These are phyloP conservation scores for Xylariales sp. DNA, from an alignment of 2,329 filamentous ascomycete species.

Conservation along the genomic window DNA sequence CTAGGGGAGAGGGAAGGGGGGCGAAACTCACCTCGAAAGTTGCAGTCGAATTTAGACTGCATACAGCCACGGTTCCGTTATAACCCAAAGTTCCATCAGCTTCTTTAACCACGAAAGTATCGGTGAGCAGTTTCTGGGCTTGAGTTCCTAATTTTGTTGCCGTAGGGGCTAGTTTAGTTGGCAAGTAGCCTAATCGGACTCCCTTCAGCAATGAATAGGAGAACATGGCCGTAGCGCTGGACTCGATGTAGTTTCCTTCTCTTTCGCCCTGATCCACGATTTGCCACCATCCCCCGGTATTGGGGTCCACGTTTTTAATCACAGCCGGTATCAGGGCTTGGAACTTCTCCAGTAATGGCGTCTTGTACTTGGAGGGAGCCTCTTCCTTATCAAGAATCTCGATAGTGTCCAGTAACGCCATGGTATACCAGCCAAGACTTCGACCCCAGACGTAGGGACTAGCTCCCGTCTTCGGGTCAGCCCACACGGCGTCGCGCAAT, in stretches of 20 bases:
- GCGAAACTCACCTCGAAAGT: slow-evolving; percentile 49
- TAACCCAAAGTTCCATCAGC: slow-evolving; percentile 48
- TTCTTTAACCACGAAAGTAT: slow-evolving; percentile 45
- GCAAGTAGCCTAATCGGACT: slow-evolving; percentile 51
- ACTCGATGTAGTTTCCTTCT: slow-evolving; percentile 53
- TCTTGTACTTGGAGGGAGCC: slow-evolving; percentile 13
- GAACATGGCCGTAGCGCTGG: slow-evolving; percentile 53
- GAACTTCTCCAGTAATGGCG: slow-evolving; percentile 40
- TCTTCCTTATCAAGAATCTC: slow-evolving; percentile 43
- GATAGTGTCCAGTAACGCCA: slow-evolving; percentile 53
- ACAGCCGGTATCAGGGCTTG: slow-evolving; percentile 43
- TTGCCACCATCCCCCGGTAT: slow-evolving; percentile 54
- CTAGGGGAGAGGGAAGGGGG: too few relatives aligned
- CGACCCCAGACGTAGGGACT: slow-evolving; percentile 54
- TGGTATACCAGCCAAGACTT: slow-evolving; percentile 54
- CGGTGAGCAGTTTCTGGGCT: slow-evolving; percentile 44
- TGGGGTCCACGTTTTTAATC: slow-evolving; percentile 43
- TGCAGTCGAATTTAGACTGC: slow-evolving; percentile 57
- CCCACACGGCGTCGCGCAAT: slow-evolving; percentile 51
- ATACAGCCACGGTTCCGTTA: slow-evolving; percentile 54
- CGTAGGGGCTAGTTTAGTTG: not conserved
- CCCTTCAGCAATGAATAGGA: slow-evolving; percentile 54
- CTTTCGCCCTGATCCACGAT: slow-evolving; percentile 47
- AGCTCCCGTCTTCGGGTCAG: slow-evolving; percentile 50
- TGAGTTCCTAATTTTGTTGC: slow-evolving; percentile 36